Percentiles rank a stretch among this genome's conserved stretches.
Evolutionary conservation across 2,329 filamentous ascomycete genomes (phyloP).

Genomic region (Colletotrichum cuscutae): DNA sequence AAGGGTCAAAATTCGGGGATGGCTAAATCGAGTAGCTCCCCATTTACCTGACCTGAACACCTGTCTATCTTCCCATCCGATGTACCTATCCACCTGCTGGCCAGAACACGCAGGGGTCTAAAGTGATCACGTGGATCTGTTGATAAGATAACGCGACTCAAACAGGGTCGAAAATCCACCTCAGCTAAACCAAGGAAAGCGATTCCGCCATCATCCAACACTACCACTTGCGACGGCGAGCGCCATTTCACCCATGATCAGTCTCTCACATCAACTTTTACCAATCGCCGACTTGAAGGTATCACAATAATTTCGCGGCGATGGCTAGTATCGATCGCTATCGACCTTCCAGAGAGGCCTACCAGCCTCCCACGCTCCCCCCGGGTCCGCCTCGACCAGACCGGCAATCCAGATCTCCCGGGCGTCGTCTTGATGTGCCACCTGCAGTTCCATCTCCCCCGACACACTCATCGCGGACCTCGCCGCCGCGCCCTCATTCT

Average conservation of each 20-base stretch:
- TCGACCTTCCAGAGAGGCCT: slow-evolving; percentile 65
- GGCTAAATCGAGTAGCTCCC: not conserved
- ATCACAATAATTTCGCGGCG: slow-evolving; percentile 31
- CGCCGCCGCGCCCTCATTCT: slow-evolving; percentile 61
- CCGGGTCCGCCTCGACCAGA: slow-evolving; percentile 50
- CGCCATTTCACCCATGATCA: slow-evolving; percentile 20
- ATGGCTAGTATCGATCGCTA: slow-evolving; percentile 73
- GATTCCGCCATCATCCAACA: not conserved
- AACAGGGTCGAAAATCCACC: slow-evolving; percentile 31
- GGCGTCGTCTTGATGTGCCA: slow-evolving; percentile 64
- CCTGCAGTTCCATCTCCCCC: slow-evolving; percentile 72
- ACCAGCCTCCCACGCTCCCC: slow-evolving; percentile 62
- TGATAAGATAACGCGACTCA: slow-evolving; percentile 40
- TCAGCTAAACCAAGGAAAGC: slow-evolving; percentile 7
- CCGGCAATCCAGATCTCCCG: slow-evolving; percentile 60
- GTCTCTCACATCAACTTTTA: not conserved
- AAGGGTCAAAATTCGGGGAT: too few species aligned
- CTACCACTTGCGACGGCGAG: slow-evolving; percentile 20
- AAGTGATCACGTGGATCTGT: slow-evolving; percentile 13
- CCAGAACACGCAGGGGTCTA: not conserved
- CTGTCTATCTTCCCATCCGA: not conserved
- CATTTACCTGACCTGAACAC: not conserved
- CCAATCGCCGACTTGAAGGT: not conserved
- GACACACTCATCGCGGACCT: slow-evolving; percentile 63
- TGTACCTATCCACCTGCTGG: not conserved